Base-by-base conservation (phyloP, 164 flowering plant species). In the Macadamia tetraphylla region DNA sequence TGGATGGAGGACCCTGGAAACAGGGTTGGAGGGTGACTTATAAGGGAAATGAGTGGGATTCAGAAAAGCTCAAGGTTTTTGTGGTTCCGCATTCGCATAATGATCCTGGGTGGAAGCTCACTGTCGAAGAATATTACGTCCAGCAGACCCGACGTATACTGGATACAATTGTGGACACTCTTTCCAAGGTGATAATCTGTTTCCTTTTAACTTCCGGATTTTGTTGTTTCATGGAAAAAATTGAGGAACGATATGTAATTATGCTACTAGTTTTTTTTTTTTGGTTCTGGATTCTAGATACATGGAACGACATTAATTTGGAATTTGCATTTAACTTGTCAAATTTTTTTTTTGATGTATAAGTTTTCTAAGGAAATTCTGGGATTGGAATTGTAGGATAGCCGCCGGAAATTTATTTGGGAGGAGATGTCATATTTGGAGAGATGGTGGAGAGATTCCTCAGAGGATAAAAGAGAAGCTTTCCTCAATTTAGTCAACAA, bases 51-150 rank as follows among this genome's bases (percentile, higher is more conserved):
- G 99, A 95, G 70, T 95, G 98, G 98, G 89, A 89, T 73, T 42
- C 43, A 5, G 98, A 95, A 88, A 89, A 88, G 62, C 71, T 95
- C 82, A 95, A 95, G 85, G 74, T 95, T 12, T 88, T 95, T 63
- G 99, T 92, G 61, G 99, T 95, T n/a, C 99, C 99, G 1, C 99
- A 95, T 76, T 90, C 98, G 65, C 99, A 95, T 80, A 92, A 95
- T 76, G 99, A 95, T 84, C 99, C 99, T 0, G 99, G 99, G 6
- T 92, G 99, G 99, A 95, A 92, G 81, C 77, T 89, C 46, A 95
- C 99, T 10, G 98, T 95, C 29, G 97, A 95, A 9, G 92, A 95
- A 86, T 95, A 95, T 59, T 95, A 95, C 64, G 83, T 88, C 48
- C 76, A 77, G 62, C 96, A 92, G 76, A 84, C 94, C 0, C 65